A percentile compares a stretch with the other conserved stretches of the same genome.
Evolutionary conservation across 257 asterid genomes (phyloP).

Genomic region (Coffea canephora): DNA sequence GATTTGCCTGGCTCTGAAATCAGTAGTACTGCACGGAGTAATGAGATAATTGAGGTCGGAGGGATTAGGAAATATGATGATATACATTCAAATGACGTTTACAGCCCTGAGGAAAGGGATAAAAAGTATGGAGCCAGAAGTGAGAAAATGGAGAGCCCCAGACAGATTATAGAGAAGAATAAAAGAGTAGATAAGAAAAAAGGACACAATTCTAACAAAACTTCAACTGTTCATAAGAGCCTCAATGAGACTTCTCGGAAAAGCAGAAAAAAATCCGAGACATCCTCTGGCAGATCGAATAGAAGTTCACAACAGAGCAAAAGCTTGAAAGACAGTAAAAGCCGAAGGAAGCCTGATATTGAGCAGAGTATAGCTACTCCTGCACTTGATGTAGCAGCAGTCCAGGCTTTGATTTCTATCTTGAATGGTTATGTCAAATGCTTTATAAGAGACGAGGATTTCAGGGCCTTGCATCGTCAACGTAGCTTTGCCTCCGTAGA

Average conservation of each 20-base stretch:
- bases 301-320: constrained; percentile 19
- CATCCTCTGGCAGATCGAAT: constrained; percentile 16
- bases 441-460: constrained; percentile 57
- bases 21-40: constrained; percentile 27
- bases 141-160: constrained; percentile 20
- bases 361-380: constrained; percentile 45
- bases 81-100: constrained; percentile 38
- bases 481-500: constrained; percentile 55
- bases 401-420: constrained; percentile 70
- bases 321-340: constrained; percentile 25
- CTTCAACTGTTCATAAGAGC: constrained; percentile 12
- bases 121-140: constrained; percentile 12
- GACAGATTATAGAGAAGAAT: constrained; percentile 14
- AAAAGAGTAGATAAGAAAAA: constrained; percentile 21
- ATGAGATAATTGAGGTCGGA: constrained; percentile 57
- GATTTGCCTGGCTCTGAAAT: constrained; percentile 14
- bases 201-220: constrained; percentile 30
- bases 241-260: constrained; percentile 11
- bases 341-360: constrained; percentile 28
- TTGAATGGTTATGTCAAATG: constrained; percentile 45
- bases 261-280: constrained; percentile 27
- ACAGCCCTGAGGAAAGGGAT: constrained; percentile 30
- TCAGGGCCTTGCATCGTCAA: constrained; percentile 59
- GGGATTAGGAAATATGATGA: constrained; percentile 24
- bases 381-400: constrained; percentile 70